Percentiles rank a stretch among this genome's conserved stretches.
Conservation (phyloP, 306 rosid genomes). For the Potentilla sterilis region DNA sequence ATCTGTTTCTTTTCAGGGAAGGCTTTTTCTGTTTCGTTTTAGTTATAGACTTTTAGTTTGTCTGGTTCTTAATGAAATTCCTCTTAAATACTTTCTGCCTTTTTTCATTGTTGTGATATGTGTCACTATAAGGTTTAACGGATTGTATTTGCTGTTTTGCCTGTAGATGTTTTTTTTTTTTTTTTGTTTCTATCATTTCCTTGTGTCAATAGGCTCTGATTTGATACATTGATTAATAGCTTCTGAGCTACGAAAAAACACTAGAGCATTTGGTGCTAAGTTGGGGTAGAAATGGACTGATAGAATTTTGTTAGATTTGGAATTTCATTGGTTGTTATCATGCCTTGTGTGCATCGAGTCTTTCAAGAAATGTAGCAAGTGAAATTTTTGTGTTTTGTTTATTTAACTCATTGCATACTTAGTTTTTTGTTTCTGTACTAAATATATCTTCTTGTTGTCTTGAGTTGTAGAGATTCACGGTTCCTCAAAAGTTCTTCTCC, state of each 20-base stretch:
- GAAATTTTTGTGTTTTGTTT: neutral
- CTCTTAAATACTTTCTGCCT: neutral
- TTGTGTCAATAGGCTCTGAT: neutral
- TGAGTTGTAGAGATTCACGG: conserved; percentile 64
- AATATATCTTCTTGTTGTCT: neutral
- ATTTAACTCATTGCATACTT: neutral
- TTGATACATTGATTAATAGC: neutral
- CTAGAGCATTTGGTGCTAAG: neutral
- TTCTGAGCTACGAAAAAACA: neutral
- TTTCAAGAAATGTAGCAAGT: neutral
- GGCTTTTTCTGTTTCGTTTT: neutral
- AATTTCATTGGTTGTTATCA: neutral
- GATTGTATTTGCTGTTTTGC: neutral
- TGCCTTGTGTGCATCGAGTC: neutral
- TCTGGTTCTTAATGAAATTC: neutral
- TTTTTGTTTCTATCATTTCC: neutral
- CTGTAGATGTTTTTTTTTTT: neutral
- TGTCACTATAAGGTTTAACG: neutral
- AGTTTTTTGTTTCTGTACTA: neutral
- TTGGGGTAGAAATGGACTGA: neutral
- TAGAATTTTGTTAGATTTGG: neutral
- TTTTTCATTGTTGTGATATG: neutral
- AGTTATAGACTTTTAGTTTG: neutral
- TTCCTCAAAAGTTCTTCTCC: conserved; percentile 70
- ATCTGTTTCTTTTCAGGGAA: neutral